A percentile compares a stretch with the other conserved stretches of the same genome.
phyloP scores from a whole-genome alignment of 2,329 filamentous ascomycete genomes.

The Fusarium sp. region DNA sequence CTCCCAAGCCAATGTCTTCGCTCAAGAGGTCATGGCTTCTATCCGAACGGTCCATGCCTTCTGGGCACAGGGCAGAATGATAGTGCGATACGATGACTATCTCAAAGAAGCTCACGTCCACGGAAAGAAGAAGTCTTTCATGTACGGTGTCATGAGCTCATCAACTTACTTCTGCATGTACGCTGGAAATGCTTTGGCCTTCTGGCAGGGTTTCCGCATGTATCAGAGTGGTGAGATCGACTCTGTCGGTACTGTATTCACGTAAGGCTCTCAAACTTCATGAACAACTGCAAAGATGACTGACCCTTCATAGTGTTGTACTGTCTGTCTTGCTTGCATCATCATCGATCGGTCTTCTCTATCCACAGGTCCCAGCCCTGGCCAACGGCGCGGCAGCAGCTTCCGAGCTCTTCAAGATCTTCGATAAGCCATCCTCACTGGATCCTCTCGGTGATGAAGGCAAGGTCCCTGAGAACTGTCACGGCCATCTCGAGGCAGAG shows the following conservation, averaged over 20 bases:
- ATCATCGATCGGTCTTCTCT: constrained; percentile 8
- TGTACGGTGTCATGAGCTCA: constrained; percentile 51
- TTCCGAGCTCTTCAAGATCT: constrained; percentile 22
- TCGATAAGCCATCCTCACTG: constrained; percentile 23
- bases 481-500: constrained; percentile 59
- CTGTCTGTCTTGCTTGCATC: constrained; percentile 30
- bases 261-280: constrained; percentile 33
- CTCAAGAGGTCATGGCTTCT: constrained; percentile 50
- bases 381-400: constrained; percentile 28
- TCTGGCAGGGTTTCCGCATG: constrained; percentile 56
- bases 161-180: constrained; percentile 53
- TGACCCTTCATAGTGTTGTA: constrained; percentile 1
- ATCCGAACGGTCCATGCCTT: constrained; percentile 55
- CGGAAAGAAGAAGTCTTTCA: constrained; percentile 51
- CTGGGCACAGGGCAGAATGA: constrained; percentile 52
- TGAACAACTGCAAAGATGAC: accelerated
- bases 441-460: constrained; percentile 19
- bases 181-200: constrained; percentile 53
- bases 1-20: constrained; percentile 46
- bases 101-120: constrained; percentile 48
- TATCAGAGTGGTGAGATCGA: constrained; percentile 49
- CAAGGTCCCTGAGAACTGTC: constrained; percentile 11
- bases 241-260: constrained; percentile 52
- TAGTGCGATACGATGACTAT: constrained; percentile 49
- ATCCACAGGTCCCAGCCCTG: constrained; percentile 26